phyloP scores from a whole-genome alignment of 2,329 filamentous ascomycete species.

The Venturia effusa region DNA sequence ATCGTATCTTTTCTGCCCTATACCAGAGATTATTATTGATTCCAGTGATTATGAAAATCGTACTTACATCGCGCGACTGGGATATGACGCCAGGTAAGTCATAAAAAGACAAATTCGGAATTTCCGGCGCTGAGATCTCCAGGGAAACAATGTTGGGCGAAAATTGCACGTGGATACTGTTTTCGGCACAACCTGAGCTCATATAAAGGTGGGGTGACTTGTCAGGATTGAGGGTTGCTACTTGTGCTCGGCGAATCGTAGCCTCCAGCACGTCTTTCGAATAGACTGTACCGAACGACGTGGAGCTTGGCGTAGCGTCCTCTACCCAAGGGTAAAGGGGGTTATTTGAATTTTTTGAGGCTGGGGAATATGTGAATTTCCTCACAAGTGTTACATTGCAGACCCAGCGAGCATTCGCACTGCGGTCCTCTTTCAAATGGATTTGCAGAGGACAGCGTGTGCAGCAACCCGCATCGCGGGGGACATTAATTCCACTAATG shows the following conservation, averaged over 20 bases:
- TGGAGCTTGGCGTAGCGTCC: slow-evolving; percentile 25
- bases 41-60: neutral
- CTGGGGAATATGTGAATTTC: slow-evolving; percentile 42
- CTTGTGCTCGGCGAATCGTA: slow-evolving; percentile 62
- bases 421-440: slow-evolving; percentile 37
- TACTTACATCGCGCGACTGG: slow-evolving; percentile 42
- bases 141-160: slow-evolving; percentile 73
- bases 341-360: slow-evolving; percentile 26
- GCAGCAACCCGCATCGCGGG: slow-evolving; percentile 60
- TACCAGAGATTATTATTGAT: slow-evolving; percentile 18
- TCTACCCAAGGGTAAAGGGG: slow-evolving; percentile 58
- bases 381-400: slow-evolving; percentile 57
- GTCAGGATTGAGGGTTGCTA: slow-evolving; percentile 61
- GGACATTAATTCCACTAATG: slow-evolving; percentile 55
- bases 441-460: slow-evolving; percentile 67
- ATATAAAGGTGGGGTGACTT: neutral
- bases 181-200: neutral
- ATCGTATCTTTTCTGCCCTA: slow-evolving; percentile 53
- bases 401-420: slow-evolving; percentile 46
- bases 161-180: slow-evolving; percentile 49
- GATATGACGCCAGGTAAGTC: slow-evolving; percentile 78
- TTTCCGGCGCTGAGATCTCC: slow-evolving; percentile 58
- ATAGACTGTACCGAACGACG: slow-evolving; percentile 52
- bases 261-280: slow-evolving; percentile 54
- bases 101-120: slow-evolving; percentile 71